A percentile compares a stretch with the other conserved stretches of the same genome.
Conservation (phyloP, 208 protist genomes). For the Herpetomonas tarakana region DNA sequence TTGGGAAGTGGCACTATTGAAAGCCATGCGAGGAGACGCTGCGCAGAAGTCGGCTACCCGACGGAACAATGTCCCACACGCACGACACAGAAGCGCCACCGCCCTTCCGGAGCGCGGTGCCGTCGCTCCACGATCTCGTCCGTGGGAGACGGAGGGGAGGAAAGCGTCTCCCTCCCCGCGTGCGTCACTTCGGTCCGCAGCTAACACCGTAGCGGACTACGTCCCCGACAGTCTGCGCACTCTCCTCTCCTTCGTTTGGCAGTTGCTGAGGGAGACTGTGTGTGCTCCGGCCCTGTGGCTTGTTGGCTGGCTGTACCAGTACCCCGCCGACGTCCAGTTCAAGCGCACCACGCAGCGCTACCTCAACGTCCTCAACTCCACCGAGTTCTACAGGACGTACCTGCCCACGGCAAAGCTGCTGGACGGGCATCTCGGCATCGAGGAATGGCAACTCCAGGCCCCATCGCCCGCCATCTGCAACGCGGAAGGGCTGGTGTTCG, state of each 20-base stretch:
- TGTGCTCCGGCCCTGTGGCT: slow-evolving; percentile 7
- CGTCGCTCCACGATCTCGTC: too few species aligned
- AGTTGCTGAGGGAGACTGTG: background rate
- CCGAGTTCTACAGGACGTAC: slow-evolving; percentile 41
- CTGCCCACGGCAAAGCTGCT: slow-evolving; percentile 23
- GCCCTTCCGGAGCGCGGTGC: too few species aligned
- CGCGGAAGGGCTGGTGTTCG: slow-evolving; percentile 27
- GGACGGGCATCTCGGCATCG: slow-evolving; percentile 40
- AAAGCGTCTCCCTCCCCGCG: too few species aligned
- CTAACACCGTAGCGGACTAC: too few species aligned
- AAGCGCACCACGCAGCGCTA: slow-evolving; percentile 39
- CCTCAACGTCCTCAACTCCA: slow-evolving; percentile 52
- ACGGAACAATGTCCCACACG: too few species aligned
- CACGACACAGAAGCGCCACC: too few species aligned
- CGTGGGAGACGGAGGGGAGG: too few species aligned
- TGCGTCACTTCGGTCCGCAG: too few species aligned
- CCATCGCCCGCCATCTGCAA: slow-evolving; percentile 25
- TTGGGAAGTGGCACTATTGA: too few species aligned
- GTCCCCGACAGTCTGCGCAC: background rate
- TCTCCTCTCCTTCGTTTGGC: too few species aligned
- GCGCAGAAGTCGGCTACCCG: too few species aligned
- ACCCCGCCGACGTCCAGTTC: slow-evolving; percentile 27
- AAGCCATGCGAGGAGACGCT: too few species aligned
- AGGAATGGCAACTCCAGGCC: slow-evolving; percentile 27
- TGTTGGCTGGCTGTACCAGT: slow-evolving; percentile 24